Base-by-base conservation (phyloP, 2,329 filamentous ascomycete species). In the Macrophomina pseudophaseolina region DNA sequence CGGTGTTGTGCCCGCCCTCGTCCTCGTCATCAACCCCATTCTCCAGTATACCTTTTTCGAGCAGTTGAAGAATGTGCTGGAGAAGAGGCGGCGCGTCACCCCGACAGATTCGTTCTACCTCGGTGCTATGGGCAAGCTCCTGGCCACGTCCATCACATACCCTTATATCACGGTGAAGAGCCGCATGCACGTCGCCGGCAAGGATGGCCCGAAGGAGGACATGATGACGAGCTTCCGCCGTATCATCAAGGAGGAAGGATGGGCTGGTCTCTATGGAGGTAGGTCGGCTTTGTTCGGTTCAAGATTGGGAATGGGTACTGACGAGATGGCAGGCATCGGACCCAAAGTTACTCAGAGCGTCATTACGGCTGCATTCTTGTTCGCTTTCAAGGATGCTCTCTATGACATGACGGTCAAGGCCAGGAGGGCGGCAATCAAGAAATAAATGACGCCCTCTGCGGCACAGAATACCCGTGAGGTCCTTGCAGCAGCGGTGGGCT, bases 161-260 rank as follows among this genome's bases (percentile, higher is more conserved):
- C 95, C 95, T 11, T 99, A 99, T 78, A 98, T 99, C 78, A 99
- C 95, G 4, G 91, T 99, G 74, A 99, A 99, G 89, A 97, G 93
- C 80, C 88, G 93, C 77, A 97, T 97, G 88, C 95, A 99, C 79
- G 93, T 99, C 68, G 93, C 94, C 33, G 89, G 86, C 69, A 88
- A 88, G 74, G 89, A 88, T 69, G 86, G 87, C n/a, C 89, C 88
- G 70, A 91, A 91, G 80, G 91, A 96, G 81, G 91, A 90, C 71
- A 91, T 97, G 85, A 85, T 89, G 64, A 86, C 89, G 71, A 91
- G 89, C 54, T 86, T 99, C 75, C 88, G 86, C 75, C 87, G 90
- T 68, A 94, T 98, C 68, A 86, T 97, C 68, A 86, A 83, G 70
- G 92, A 97, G 76, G 94, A 98, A 80, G 95, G 95, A n/a, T 97